These are phyloP conservation scores for Nemania diffusa DNA, from an alignment of 2,329 filamentous ascomycete species.

Conservation along the genomic window DNA sequence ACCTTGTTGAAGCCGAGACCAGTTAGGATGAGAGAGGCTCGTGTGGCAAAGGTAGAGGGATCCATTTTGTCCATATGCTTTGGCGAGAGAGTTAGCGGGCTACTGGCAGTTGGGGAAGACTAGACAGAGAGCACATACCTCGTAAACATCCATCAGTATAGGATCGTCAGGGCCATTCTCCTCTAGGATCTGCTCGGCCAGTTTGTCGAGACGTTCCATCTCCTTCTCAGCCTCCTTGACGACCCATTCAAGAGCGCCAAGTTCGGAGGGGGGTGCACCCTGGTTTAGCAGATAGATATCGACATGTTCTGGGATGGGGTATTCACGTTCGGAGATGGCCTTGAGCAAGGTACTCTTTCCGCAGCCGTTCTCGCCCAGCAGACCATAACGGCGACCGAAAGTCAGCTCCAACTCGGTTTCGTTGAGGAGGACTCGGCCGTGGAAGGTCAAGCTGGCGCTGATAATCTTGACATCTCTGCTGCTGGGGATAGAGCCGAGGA, in stretches of 20 bases:
- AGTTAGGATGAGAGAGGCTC: slow-evolving; percentile 94
- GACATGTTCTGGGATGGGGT: slow-evolving; percentile 92
- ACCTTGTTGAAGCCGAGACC: slow-evolving; percentile 99
- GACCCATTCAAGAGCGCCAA: slow-evolving; percentile 97
- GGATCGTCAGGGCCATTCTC: slow-evolving; percentile 91
- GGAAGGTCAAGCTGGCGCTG: slow-evolving; percentile 93
- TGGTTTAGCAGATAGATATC: slow-evolving; percentile 99
- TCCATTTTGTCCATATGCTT: slow-evolving; percentile 99
- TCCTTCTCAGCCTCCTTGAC: slow-evolving; percentile 93
- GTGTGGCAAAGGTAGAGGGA: slow-evolving; percentile 94
- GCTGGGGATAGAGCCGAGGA: slow-evolving; percentile 83
- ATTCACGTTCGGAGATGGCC: slow-evolving; percentile 92
- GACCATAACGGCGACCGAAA: slow-evolving; percentile 90
- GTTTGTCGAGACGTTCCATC: slow-evolving; percentile 86
- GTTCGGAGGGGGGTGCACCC: slow-evolving; percentile 87
- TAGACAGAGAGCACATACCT: slow-evolving; percentile 69
- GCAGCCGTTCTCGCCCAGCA: slow-evolving; percentile 98
- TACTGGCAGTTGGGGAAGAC: background rate
- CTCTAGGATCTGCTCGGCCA: slow-evolving; percentile 91
- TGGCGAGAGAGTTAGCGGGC: slow-evolving; percentile 17
- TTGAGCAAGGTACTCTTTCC: slow-evolving; percentile 99
- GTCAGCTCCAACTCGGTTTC: slow-evolving; percentile 94
- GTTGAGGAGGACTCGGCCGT: slow-evolving; percentile 94
- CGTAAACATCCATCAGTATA: slow-evolving; percentile 92
- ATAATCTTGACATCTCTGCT: slow-evolving; percentile 98